phyloP scores from a whole-genome alignment of 768 basidiomycete species.

The Lyophyllum decastes region DNA sequence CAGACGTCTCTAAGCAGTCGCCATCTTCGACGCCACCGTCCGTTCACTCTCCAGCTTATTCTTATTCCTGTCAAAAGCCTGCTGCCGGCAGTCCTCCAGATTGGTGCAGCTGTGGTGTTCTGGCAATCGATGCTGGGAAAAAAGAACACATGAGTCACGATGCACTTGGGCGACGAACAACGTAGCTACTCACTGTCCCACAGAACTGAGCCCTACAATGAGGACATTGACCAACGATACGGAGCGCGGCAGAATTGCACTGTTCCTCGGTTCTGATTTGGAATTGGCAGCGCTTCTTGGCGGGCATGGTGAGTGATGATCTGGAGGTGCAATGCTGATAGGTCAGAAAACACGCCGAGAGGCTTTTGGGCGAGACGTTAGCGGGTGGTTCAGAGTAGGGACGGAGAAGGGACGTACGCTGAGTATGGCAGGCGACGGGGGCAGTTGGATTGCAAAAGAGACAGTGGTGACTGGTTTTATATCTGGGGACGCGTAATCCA shows the following conservation, averaged over 20 bases:
- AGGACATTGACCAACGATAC: constrained; percentile 84
- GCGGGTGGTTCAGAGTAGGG: neutral
- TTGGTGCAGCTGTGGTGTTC: constrained; percentile 87
- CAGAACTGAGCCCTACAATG: constrained; percentile 82
- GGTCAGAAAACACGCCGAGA: neutral
- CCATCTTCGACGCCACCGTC: constrained; percentile 86
- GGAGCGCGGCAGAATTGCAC: constrained; percentile 79
- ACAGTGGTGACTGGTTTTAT: constrained; percentile 12
- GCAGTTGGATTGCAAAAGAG: constrained; percentile 9
- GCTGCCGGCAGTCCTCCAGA: constrained; percentile 81
- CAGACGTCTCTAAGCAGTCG: constrained; percentile 54
- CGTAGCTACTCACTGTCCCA: constrained; percentile 55
- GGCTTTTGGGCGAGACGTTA: neutral
- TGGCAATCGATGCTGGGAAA: constrained; percentile 77
- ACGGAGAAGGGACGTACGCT: constrained; percentile 8
- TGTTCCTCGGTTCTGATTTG: constrained; percentile 46
- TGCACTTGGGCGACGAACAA: constrained; percentile 1
- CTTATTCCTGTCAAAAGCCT: constrained; percentile 89
- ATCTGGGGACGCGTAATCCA: constrained; percentile 37
- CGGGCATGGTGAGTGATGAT: constrained; percentile 53
- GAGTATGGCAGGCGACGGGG: constrained; percentile 1
- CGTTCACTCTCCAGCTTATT: constrained; percentile 84
- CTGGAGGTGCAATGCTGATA: neutral
- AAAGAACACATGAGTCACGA: constrained; percentile 18
- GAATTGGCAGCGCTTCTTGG: constrained; percentile 88